Evolutionary conservation across 352 stramenopile genomes (phyloP).

Genomic region (Globisporangium spinosum): DNA sequence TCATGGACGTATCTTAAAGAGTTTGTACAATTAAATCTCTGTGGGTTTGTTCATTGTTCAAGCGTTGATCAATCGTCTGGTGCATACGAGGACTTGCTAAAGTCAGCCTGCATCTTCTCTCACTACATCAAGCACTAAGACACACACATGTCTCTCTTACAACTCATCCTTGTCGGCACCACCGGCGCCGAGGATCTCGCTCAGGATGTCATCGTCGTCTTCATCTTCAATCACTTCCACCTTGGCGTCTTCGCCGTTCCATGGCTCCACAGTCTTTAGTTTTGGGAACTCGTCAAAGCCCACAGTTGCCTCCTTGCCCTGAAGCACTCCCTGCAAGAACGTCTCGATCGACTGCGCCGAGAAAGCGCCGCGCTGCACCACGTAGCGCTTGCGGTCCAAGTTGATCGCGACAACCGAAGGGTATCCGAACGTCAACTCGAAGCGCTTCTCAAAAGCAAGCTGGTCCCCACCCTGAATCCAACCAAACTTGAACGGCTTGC

Average conservation of each 20-base stretch:
- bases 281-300: constrained; percentile 55
- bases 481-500: constrained; percentile 89
- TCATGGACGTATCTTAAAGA: background rate
- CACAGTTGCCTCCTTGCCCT: constrained; percentile 61
- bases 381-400: constrained; percentile 79
- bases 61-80: background rate
- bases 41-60: background rate
- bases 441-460: constrained; percentile 72
- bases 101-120: background rate
- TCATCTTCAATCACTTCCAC: constrained; percentile 72
- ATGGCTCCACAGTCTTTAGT: constrained; percentile 63
- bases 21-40: background rate
- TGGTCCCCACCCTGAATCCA: constrained; percentile 91
- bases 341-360: constrained; percentile 56
- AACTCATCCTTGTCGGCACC: constrained; percentile 74
- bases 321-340: constrained; percentile 73
- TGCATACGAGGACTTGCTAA: background rate
- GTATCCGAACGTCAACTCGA: constrained; percentile 90
- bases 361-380: constrained; percentile 79
- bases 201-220: constrained; percentile 86
- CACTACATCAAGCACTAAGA: background rate
- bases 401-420: constrained; percentile 89
- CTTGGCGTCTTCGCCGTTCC: constrained; percentile 82
- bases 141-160: constrained; percentile 23
- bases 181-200: constrained; percentile 63